These are phyloP conservation scores for Galeopsis tetrahit DNA, from an alignment of 257 asterid species.

Conservation along the genomic window DNA sequence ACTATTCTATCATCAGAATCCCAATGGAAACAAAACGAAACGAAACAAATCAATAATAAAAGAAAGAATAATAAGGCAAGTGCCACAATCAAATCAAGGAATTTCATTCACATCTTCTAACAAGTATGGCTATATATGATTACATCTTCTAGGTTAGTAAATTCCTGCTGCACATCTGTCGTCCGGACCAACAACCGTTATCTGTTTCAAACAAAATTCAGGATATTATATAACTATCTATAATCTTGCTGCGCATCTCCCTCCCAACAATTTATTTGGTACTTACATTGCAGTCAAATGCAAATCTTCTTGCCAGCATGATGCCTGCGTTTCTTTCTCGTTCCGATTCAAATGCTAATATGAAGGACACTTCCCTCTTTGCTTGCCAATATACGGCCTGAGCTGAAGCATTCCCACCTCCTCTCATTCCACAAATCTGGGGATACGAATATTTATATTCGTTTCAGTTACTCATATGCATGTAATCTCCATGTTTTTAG, in stretches of 20 bases:
- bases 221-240: background rate
- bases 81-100: slow-evolving; percentile 35
- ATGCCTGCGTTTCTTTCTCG: slow-evolving; percentile 97
- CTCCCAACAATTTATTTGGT: slow-evolving; percentile 1
- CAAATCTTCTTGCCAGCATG: slow-evolving; percentile 95
- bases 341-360: slow-evolving; percentile 85
- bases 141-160: slow-evolving; percentile 44
- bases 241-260: background rate
- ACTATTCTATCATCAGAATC: slow-evolving; percentile 2
- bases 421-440: slow-evolving; percentile 98
- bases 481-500: background rate
- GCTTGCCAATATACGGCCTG: slow-evolving; percentile 90
- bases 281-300: slow-evolving; percentile 95
- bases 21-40: slow-evolving; percentile 1
- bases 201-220: slow-evolving; percentile 46
- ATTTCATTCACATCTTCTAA: slow-evolving; percentile 36
- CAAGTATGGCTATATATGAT: slow-evolving; percentile 37
- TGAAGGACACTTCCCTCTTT: slow-evolving; percentile 65
- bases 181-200: slow-evolving; percentile 78
- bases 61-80: slow-evolving; percentile 42
- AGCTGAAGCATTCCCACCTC: slow-evolving; percentile 95
- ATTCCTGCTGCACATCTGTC: slow-evolving; percentile 61
- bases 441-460: background rate
- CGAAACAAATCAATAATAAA: background rate
- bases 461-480: slow-evolving; percentile 13